Percentiles rank a stretch among this genome's conserved stretches.
Conservation (phyloP, 306 rosid species). For the Macrotyloma uniflorum region DNA sequence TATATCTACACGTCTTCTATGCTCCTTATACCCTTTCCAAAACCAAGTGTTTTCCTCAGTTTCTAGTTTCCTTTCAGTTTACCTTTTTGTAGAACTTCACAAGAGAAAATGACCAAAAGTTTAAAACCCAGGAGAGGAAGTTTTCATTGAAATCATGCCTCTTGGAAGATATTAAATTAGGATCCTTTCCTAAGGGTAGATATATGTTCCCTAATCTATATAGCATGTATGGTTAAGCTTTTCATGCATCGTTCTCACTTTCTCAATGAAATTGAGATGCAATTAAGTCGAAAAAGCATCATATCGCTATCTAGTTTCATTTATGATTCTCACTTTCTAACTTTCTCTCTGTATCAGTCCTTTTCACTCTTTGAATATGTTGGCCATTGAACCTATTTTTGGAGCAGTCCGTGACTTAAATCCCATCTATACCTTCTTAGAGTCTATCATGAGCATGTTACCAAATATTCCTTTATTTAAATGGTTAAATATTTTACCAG, state of each 20-base stretch:
- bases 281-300: conserved; percentile 15
- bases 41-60: background rate
- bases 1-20: conserved; percentile 26
- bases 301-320: conserved; percentile 21
- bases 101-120: conserved; percentile 10
- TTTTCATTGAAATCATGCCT: too few relatives aligned
- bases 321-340: conserved; percentile 12
- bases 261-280: background rate
- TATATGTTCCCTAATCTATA: conserved; percentile 25
- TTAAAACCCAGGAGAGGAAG: background rate
- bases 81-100: background rate
- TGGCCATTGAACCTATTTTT: conserved; percentile 1
- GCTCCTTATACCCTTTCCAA: background rate
- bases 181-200: conserved; percentile 1
- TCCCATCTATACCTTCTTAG: background rate
- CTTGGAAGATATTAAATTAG: background rate
- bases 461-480: conserved; percentile 27
- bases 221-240: conserved; percentile 11
- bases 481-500: background rate
- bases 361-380: conserved; percentile 25
- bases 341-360: conserved; percentile 9
- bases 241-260: conserved; percentile 6
- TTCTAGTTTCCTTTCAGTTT: background rate
- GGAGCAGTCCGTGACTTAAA: background rate
- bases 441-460: background rate